Base-by-base conservation (phyloP, 2,329 filamentous ascomycete genomes). In the Blastomyces parvus region DNA sequence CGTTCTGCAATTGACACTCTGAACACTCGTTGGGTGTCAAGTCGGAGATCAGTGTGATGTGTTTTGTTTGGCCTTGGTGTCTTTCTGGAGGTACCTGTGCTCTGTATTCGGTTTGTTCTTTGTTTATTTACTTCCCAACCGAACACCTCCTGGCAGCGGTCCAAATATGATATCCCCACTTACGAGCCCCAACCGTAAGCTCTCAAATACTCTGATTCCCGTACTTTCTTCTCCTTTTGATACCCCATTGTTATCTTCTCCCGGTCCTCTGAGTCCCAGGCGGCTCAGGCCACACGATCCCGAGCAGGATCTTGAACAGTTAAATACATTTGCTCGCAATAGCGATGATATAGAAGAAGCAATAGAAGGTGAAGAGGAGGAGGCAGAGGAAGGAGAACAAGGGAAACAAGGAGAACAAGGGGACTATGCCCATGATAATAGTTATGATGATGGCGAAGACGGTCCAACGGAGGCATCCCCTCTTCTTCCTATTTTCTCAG, bases 401-500 rank as follows among this genome's bases (percentile, higher is more conserved):
- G 48, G 30, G 30, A 14, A 55, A 9, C 17, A 36, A 33, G 30
- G 36, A 17, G 17, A 64, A 17, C 46, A 65, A 13, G 59, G 64
- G 14, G 63, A 60, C 11, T 53, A 72, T 5, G 70, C 75, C 25
- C 75, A 74, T 17, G 74, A 77, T 50, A 74, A 74, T 38, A 74
- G 77, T 46, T 74, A 75, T 8, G 75, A 74, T 62, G 73, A 73
- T 19, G 72, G 70, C 30, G 70, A 68, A 11, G 69, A 69, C 19
- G 70, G 73, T 3, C 67, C 71, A 27, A 74, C 74, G 2, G 75
- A 77, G 22, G 42, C 62, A 30, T 78, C 80, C 55, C 83, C 83
- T 67, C 75, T 86, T 33, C 80, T 95, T 65, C 91, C 91, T 58
- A 86, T 95, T 63, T 95, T 95, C 74, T 91, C 89, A 57, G 84